Conservation (phyloP, 2,329 filamentous ascomycete genomes). For the Chaetomium sp. region DNA sequence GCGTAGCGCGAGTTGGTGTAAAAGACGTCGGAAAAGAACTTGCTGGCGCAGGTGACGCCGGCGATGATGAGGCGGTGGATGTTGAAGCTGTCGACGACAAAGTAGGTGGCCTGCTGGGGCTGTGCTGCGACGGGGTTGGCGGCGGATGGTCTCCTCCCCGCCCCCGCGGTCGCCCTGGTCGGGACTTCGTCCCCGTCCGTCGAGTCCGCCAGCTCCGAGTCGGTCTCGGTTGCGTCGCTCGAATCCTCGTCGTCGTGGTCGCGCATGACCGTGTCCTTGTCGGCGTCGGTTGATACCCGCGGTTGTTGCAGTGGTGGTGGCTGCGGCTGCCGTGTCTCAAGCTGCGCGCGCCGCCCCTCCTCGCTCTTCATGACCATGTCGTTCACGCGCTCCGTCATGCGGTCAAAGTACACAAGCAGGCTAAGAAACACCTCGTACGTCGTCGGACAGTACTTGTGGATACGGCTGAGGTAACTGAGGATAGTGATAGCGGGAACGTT, state of each 20-base stretch:
- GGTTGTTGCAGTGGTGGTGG: constrained; percentile 25
- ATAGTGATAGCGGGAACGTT: constrained; percentile 98
- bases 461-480: constrained; percentile 89
- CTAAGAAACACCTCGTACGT: constrained; percentile 98
- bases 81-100: constrained; percentile 98
- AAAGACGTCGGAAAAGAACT: constrained; percentile 98
- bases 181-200: constrained; percentile 35
- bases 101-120: constrained; percentile 58
- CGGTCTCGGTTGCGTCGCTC: constrained; percentile 33
- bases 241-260: constrained; percentile 47
- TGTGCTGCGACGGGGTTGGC: neutral
- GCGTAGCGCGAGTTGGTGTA: constrained; percentile 99
- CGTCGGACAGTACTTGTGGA: constrained; percentile 98
- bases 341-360: constrained; percentile 49
- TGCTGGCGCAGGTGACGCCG: constrained; percentile 96
- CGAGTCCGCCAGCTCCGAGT: constrained; percentile 28
- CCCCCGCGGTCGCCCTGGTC: constrained; percentile 10
- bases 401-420: constrained; percentile 94
- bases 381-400: constrained; percentile 97
- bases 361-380: constrained; percentile 71
- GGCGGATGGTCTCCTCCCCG: neutral
- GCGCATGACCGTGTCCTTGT: constrained; percentile 43
- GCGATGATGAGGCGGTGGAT: constrained; percentile 96
- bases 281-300: constrained; percentile 12
- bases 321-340: constrained; percentile 35